Evolutionary conservation across 495 filamentous ascomycete genomes (phyloP).

Genomic region (Neurospora tetrasperma): DNA sequence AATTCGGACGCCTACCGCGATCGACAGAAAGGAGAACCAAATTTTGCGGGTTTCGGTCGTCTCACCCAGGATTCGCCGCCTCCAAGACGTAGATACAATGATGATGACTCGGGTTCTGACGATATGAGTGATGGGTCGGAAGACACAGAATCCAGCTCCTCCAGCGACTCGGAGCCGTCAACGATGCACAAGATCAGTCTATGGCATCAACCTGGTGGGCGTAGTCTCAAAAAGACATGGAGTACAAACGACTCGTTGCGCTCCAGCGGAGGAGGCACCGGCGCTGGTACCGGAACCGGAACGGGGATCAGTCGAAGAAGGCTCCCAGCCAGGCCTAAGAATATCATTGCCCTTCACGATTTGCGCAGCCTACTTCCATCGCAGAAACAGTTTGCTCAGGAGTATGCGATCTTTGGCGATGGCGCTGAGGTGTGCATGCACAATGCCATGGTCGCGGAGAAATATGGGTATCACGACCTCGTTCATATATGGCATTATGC

Average conservation of each 20-base stretch:
- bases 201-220: conserved; percentile 33
- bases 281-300: conserved; percentile 42
- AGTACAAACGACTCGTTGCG: conserved; percentile 38
- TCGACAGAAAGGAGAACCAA: conserved; percentile 51
- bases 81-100: conserved; percentile 38
- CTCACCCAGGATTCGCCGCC: conserved; percentile 43
- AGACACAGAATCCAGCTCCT: conserved; percentile 53
- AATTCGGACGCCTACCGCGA: conserved; percentile 51
- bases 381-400: conserved; percentile 60
- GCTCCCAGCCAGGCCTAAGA: conserved; percentile 33
- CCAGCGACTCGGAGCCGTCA: conserved; percentile 62
- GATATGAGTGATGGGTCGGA: conserved; percentile 44
- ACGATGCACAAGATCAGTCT: conserved; percentile 42
- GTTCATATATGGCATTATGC: conserved; percentile 79
- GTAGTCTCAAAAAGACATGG: conserved; percentile 34
- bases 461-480: conserved; percentile 60
- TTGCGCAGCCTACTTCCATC: conserved; percentile 59
- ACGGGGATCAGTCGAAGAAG: conserved; percentile 37
- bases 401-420: conserved; percentile 78
- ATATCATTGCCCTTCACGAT: conserved; percentile 59
- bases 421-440: conserved; percentile 68
- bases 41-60: conserved; percentile 85
- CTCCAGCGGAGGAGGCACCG: conserved; percentile 41
- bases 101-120: conserved; percentile 42
- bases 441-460: conserved; percentile 68